Evolutionary conservation across 169 alveolate species (phyloP), one percentile per base, ranked within the genome.

Genomic region (Plasmodium gaboni): DNA sequence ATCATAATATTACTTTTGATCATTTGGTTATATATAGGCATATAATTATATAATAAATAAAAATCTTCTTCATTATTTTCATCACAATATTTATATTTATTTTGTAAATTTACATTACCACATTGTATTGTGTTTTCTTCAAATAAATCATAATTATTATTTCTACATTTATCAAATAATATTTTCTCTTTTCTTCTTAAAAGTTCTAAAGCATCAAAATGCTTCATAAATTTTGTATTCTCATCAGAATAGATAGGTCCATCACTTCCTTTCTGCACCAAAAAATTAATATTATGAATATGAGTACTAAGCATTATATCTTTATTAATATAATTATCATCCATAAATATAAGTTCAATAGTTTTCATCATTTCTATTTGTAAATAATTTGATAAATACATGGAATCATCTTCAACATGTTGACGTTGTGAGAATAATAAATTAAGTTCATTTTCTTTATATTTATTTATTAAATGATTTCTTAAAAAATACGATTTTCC

Each of bases 231-330:
- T 10, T 61, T 61, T 17, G 15, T 17, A 48, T 46, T 46, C 17
- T 71, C n/a, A 17, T 7, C 69, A n/a, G 13, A 17, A 24, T 15
- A 13, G 2, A 59, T 57, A 38, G 4, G 1, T 22, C 5, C 15
- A 8, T 26, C 73, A 17, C 26, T 32, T 12, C 13, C n/a, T 5
- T 61, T 19, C 3, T 74, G 55, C 48, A 42, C 63, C 12, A 64
- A 10, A 86, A 70, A 60, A 32, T 60, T 15, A 28, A 28, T 13
- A 46, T 71, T 86, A 61, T 86, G 92, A n/a, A 61, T 38, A 61
- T 71, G 80, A 5, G 92, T 86, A 55, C 92, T 86, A 2, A 86
- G 67, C 92, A 86, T 86, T 17, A 86, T 55, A 67, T 86, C 92
- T 63, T 86, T 69, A 60, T 71, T 86, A 70, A 86, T 86, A 74